Evolutionary conservation across 148 eudicot genomes (phyloP).

Genomic region (Simmondsia chinensis): DNA sequence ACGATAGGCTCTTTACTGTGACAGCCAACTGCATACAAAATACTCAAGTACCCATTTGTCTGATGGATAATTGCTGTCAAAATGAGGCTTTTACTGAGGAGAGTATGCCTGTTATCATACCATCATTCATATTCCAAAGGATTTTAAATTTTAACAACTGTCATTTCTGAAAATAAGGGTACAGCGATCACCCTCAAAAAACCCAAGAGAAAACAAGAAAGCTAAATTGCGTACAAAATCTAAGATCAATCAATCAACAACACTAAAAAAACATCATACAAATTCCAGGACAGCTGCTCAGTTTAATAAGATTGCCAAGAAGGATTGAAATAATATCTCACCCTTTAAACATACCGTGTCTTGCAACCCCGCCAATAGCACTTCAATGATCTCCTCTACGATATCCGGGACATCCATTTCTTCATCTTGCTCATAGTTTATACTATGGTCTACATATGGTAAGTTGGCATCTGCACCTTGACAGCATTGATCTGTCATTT

Average conservation of each 20-base stretch:
- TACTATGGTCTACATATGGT: slow-evolving; percentile 18
- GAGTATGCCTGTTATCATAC: too few relatives aligned
- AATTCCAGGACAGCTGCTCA: too few relatives aligned
- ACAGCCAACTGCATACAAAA: too few relatives aligned
- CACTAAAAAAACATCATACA: background rate
- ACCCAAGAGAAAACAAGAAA: background rate
- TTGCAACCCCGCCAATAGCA: slow-evolving; percentile 73
- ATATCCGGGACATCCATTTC: slow-evolving; percentile 93
- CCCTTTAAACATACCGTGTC: slow-evolving; percentile 70
- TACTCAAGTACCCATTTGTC: too few relatives aligned
- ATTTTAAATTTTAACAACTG: too few relatives aligned
- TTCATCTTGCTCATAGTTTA: slow-evolving; percentile 46
- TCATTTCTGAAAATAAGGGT: background rate
- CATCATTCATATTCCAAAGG: too few relatives aligned
- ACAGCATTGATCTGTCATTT: slow-evolving; percentile 14
- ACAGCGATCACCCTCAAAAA: too few relatives aligned
- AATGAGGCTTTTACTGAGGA: too few relatives aligned
- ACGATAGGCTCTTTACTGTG: too few relatives aligned
- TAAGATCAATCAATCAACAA: background rate
- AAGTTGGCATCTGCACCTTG: slow-evolving; percentile 13
- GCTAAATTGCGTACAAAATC: background rate
- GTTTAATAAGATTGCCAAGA: too few relatives aligned
- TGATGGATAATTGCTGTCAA: too few relatives aligned
- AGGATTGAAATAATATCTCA: slow-evolving; percentile 5
- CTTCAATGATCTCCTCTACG: slow-evolving; percentile 83